Base-by-base conservation (phyloP, 352 stramenopile species). In the Phytophthora sojae region DNA sequence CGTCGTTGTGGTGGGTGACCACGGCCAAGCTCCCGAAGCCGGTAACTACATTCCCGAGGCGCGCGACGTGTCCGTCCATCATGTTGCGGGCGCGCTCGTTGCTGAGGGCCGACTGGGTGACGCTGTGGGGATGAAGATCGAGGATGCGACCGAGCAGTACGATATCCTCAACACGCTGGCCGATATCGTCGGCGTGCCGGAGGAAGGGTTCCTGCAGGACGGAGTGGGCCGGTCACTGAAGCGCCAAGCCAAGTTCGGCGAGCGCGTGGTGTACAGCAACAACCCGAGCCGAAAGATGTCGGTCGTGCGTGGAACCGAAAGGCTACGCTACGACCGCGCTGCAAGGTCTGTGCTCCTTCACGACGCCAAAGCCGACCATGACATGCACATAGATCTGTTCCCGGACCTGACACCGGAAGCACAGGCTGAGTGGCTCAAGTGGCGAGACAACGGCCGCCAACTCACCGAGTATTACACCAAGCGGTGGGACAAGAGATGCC, bases 1-100 rank as follows among this genome's bases (percentile, higher is more conserved):
- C 64, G 71, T 90, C 9, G 54, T 90, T 6, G 75, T 90, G 45
- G 71, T 79, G 14, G 82, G 82, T 3, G 80, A 89, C 52, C 79
- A 90, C 65, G 80, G 82, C 0, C 72, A 86, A 8, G 81, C 54
- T 9, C 79, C 83, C 1, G 80, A 86, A 59, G 75, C 73, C 17
- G 78, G 76, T 0, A 64, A 73, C 1, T 32, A 65, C 12, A 51
- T 62, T 0, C 73, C 74, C 12, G 76, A 88, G 49, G 60, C 69
- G 6, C 65, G 77, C 2, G 52, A 90, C 42, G 63, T 73, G 4
- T 83, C 74, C 3, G 62, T 55, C 6, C 80, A 70, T 1, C 80
- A 73, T 21, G 75, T 85, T 19, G 75, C 77, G 25, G 77, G 71
- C 7, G 57, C 70, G 19, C 54, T 85, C 35, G 50, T 82, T 15